Evolutionary conservation across 306 rosid genomes (phyloP).

Genomic region (Rubus parviflorus): DNA sequence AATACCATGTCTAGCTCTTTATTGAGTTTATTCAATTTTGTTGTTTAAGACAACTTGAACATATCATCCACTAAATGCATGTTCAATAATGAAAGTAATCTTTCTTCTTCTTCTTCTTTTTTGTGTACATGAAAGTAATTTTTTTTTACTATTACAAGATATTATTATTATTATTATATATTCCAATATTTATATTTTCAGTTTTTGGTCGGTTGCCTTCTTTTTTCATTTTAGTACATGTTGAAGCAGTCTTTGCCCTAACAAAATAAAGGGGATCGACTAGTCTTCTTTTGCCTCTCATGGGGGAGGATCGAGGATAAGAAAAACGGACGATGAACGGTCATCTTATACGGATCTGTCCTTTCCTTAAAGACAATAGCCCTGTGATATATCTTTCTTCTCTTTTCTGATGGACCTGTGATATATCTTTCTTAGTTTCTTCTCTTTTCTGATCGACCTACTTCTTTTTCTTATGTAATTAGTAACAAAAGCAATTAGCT

Average conservation of each 20-base stretch:
- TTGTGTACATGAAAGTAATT: too few species aligned
- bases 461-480: not conserved
- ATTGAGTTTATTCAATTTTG: not conserved
- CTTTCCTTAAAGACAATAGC: constrained; percentile 31
- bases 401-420: not conserved
- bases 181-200: too few species aligned
- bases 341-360: constrained; percentile 26
- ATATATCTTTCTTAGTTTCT: not conserved
- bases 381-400: not conserved
- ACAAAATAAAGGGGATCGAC: too few species aligned
- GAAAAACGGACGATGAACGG: constrained; percentile 17
- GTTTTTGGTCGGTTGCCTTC: not conserved
- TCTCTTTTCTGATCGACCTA: not conserved
- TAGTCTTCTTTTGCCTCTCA: too few species aligned
- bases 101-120: too few species aligned
- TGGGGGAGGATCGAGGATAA: not conserved
- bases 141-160: too few species aligned
- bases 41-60: not conserved
- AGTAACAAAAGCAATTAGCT: not conserved
- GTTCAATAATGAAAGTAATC: too few species aligned
- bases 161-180: too few species aligned
- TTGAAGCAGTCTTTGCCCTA: not conserved
- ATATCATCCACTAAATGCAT: too few species aligned
- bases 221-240: too few species aligned
- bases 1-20: too few species aligned